A percentile compares a stretch with the other conserved stretches of the same genome.
Conservation (phyloP, 208 protist species). For the Histomonas meleagridis region DNA sequence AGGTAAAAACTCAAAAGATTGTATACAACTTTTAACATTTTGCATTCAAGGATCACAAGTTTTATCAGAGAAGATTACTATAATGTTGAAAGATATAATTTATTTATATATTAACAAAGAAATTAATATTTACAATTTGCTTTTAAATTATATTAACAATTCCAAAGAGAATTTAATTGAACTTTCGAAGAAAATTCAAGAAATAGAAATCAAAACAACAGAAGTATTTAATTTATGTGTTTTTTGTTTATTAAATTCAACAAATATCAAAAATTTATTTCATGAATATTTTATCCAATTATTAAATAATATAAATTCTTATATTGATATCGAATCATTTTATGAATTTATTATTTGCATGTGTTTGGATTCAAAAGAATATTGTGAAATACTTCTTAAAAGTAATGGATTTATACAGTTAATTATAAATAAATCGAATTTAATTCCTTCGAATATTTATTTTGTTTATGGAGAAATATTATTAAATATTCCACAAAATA, state of each 20-base stretch:
- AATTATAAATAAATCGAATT: too few species aligned
- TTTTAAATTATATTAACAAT: not conserved
- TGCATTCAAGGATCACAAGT: too few species aligned
- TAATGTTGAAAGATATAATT: too few species aligned
- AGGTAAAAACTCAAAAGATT: not conserved
- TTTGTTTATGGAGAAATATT: too few species aligned
- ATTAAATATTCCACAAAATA: too few species aligned
- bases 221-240: not conserved
- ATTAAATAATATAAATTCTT: not conserved
- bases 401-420: too few species aligned
- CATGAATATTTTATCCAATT: not conserved
- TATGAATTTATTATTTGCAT: not conserved
- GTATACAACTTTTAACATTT: not conserved
- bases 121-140: not conserved
- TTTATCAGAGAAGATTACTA: not conserved
- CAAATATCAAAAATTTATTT: not conserved
- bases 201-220: not conserved
- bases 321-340: not conserved
- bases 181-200: not conserved
- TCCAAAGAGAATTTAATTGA: not conserved
- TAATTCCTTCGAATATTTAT: too few species aligned
- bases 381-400: not conserved
- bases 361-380: not conserved
- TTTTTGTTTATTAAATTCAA: not conserved
- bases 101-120: too few species aligned